Evolutionary conservation across 345 rosid genomes (phyloP).

Genomic region (Syzygium oleosum): DNA sequence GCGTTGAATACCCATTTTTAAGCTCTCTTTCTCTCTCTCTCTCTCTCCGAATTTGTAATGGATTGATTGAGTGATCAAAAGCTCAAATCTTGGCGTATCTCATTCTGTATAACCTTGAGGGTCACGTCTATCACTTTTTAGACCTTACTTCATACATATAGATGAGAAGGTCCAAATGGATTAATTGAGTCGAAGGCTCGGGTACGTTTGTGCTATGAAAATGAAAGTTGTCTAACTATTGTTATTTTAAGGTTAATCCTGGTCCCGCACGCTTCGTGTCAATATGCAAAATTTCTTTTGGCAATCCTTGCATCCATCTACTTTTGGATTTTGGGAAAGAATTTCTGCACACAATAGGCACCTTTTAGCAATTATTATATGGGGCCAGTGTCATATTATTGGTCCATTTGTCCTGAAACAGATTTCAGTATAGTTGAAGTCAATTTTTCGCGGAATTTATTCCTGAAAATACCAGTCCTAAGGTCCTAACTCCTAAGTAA

Average conservation of each 20-base stretch:
- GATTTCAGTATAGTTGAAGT: not conserved
- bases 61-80: no score
- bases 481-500: not conserved
- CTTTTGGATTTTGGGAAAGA: not conserved
- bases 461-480: not conserved
- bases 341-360: not conserved
- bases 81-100: not conserved
- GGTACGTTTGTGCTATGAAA: not conserved
- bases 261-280: not conserved
- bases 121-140: not conserved
- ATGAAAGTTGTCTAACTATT: not conserved
- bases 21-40: not conserved
- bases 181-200: not conserved
- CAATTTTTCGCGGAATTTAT: not conserved
- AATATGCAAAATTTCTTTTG: not conserved
- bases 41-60: not conserved
- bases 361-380: not conserved
- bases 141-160: no score
- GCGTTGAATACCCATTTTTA: not conserved
- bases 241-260: not conserved
- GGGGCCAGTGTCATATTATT: not conserved
- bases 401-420: not conserved
- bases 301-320: not conserved
- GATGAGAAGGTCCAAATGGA: not conserved
- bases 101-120: not conserved